Percentiles rank a stretch among this genome's conserved stretches.
Conservation (phyloP, 371 early-diverging fungal genomes). For the Smittium culicis region DNA sequence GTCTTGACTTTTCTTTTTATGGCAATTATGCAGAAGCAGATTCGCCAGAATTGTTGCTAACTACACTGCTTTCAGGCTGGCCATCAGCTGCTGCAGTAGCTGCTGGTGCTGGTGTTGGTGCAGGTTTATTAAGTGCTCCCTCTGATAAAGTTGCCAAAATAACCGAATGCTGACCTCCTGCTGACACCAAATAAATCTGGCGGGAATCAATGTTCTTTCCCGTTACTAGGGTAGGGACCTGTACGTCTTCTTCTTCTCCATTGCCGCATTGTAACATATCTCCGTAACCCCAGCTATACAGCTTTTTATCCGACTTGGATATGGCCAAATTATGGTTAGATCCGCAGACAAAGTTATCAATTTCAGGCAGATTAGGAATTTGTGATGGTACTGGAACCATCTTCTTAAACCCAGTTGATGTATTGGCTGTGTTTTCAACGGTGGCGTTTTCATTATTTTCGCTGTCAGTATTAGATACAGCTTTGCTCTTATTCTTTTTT, state of each 20-base stretch:
- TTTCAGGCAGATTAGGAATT: slow-evolving; percentile 33
- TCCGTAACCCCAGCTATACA: slow-evolving; percentile 89
- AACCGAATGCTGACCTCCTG: slow-evolving; percentile 62
- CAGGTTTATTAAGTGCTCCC: not conserved
- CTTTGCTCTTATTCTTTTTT: not conserved
- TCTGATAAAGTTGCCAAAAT: not conserved
- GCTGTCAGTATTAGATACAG: slow-evolving; percentile 2
- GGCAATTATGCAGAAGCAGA: too few relatives aligned
- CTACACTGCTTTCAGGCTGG: too few relatives aligned
- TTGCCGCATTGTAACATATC: slow-evolving; percentile 60
- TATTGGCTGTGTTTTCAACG: slow-evolving; percentile 10
- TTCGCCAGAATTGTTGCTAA: too few relatives aligned
- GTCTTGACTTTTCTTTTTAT: too few relatives aligned
- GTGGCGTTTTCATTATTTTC: slow-evolving; percentile 17
- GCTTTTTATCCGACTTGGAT: slow-evolving; percentile 40
- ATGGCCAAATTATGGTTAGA: slow-evolving; percentile 75
- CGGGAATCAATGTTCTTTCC: slow-evolving; percentile 43
- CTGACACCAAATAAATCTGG: slow-evolving; percentile 40
- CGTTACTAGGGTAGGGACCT: slow-evolving; percentile 33
- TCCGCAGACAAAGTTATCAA: slow-evolving; percentile 63
- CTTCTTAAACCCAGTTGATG: slow-evolving; percentile 34
- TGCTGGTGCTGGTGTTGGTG: not conserved
- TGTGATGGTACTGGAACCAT: slow-evolving; percentile 43
- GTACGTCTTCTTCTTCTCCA: slow-evolving; percentile 51
- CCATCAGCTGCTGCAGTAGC: not conserved